These are phyloP conservation scores for Fusarium neocosmosporiellum DNA, from an alignment of 2,329 filamentous ascomycete genomes.

Conservation along the genomic window DNA sequence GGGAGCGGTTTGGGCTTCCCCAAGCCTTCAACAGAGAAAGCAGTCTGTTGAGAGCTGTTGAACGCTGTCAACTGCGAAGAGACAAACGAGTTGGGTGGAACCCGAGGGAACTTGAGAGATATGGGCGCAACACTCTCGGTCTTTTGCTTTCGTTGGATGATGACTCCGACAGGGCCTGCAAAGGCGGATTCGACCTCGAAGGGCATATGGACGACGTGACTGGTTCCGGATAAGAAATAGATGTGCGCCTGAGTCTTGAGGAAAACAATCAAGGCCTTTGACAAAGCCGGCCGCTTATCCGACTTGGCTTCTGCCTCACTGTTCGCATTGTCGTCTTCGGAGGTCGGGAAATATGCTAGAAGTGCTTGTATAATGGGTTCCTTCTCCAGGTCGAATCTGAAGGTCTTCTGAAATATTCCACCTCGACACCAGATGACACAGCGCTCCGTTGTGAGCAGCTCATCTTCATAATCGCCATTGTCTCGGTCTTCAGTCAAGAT, in stretches of 20 bases:
- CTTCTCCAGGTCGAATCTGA: constrained; percentile 87
- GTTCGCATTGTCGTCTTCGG: constrained; percentile 50
- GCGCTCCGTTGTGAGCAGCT: constrained; percentile 79
- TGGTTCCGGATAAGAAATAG: constrained; percentile 88
- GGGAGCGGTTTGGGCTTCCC: constrained; percentile 66
- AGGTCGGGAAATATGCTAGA: constrained; percentile 81
- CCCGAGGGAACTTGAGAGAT: constrained; percentile 67
- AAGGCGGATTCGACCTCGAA: constrained; percentile 93
- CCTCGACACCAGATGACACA: constrained; percentile 92
- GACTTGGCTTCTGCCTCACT: constrained; percentile 12
- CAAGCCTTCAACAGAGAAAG: constrained; percentile 68
- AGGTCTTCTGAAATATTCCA: constrained; percentile 84
- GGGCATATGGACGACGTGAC: constrained; percentile 90
- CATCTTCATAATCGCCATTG: constrained; percentile 71
- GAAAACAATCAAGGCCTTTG: constrained; percentile 86
- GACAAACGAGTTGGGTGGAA: constrained; percentile 86
- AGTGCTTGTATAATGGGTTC: constrained; percentile 88
- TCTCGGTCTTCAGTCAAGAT: constrained; percentile 59
- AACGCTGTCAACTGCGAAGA: constrained; percentile 72
- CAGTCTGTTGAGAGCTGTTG: constrained; percentile 61
- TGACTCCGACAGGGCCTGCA: constrained; percentile 82
- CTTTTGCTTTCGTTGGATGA: constrained; percentile 83
- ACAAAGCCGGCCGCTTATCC: constrained; percentile 49
- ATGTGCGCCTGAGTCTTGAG: constrained; percentile 93
- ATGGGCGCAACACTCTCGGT: constrained; percentile 61